phyloP scores from a whole-genome alignment of 2,329 filamentous ascomycete species.

The Sporothrix protearum region DNA sequence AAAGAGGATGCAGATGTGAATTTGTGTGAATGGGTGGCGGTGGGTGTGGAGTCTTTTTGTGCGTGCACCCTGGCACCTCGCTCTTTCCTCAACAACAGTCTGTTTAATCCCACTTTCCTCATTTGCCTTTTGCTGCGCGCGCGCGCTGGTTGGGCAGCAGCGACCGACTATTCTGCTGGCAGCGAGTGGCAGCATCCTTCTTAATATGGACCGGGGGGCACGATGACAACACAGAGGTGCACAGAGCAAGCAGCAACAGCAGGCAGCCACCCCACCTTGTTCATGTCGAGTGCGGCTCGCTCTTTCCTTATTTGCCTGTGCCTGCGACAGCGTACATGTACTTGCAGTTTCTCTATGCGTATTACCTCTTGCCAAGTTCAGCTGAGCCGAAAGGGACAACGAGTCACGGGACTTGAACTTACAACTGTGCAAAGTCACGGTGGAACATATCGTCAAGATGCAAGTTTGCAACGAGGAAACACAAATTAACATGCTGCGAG shows the following conservation, averaged over 20 bases:
- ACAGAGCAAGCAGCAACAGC: background rate
- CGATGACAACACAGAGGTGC: background rate
- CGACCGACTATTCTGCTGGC: background rate
- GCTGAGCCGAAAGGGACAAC: background rate
- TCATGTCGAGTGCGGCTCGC: background rate
- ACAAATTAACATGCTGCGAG: background rate
- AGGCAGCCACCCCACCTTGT: slow-evolving; percentile 3
- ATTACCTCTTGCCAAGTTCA: background rate
- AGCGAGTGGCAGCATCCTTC: background rate
- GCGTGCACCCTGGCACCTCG: background rate
- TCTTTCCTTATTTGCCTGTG: background rate
- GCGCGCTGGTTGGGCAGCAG: slow-evolving; percentile 17
- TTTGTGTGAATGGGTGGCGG: background rate
- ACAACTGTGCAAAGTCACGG: background rate
- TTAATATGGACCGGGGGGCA: background rate
- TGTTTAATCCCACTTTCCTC: slow-evolving; percentile 6
- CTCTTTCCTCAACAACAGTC: background rate
- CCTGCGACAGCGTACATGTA: no score
- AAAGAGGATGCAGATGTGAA: background rate
- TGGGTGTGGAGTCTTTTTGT: background rate
- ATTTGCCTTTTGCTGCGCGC: background rate
- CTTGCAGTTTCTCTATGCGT: background rate
- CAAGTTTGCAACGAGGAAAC: background rate
- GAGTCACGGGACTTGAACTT: background rate
- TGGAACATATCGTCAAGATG: background rate